Evolutionary conservation across 805 yeast species (phyloP).

Genomic region (Hagleromyces aurorensis): DNA sequence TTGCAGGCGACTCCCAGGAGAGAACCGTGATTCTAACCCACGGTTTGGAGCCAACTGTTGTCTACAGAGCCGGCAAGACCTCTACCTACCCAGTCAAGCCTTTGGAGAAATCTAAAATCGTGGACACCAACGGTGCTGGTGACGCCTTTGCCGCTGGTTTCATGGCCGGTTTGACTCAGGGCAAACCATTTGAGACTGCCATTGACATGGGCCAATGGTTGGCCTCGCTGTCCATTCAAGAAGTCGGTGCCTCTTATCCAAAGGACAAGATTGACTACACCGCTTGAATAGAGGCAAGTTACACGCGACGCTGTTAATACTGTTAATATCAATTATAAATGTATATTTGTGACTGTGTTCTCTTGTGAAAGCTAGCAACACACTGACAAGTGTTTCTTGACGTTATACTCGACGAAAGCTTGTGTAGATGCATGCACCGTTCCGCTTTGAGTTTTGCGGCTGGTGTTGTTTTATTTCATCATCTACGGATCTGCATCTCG

Average conservation of each 20-base stretch:
- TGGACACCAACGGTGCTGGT: slow-evolving; percentile 98
- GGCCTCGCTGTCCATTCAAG: slow-evolving; percentile 85
- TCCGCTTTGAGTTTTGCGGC: too few relatives aligned
- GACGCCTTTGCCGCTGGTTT: slow-evolving; percentile 98
- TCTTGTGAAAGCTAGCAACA: too few relatives aligned
- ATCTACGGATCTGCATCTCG: too few relatives aligned
- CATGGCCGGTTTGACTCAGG: slow-evolving; percentile 77
- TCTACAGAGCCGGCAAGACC: slow-evolving; percentile 49
- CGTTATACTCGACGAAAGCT: too few relatives aligned
- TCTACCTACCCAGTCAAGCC: slow-evolving; percentile 62
- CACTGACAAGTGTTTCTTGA: too few relatives aligned
- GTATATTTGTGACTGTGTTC: too few relatives aligned
- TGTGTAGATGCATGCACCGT: too few relatives aligned
- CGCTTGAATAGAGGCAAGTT: slow-evolving; percentile 14
- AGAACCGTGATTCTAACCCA: slow-evolving; percentile 94
- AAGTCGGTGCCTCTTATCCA: slow-evolving; percentile 92
- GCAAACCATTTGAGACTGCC: slow-evolving; percentile 49
- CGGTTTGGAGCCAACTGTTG: slow-evolving; percentile 85
- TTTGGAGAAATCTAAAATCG: slow-evolving; percentile 57
- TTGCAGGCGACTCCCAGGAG: slow-evolving; percentile 53
- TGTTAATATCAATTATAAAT: neutral
- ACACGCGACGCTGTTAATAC: too few relatives aligned
- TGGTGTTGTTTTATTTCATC: too few relatives aligned
- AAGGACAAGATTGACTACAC: slow-evolving; percentile 53
- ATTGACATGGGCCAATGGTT: slow-evolving; percentile 94